Evolutionary conservation across 2,329 filamentous ascomycete genomes (phyloP).

Genomic region (Plectosphaerella cucumerina): DNA sequence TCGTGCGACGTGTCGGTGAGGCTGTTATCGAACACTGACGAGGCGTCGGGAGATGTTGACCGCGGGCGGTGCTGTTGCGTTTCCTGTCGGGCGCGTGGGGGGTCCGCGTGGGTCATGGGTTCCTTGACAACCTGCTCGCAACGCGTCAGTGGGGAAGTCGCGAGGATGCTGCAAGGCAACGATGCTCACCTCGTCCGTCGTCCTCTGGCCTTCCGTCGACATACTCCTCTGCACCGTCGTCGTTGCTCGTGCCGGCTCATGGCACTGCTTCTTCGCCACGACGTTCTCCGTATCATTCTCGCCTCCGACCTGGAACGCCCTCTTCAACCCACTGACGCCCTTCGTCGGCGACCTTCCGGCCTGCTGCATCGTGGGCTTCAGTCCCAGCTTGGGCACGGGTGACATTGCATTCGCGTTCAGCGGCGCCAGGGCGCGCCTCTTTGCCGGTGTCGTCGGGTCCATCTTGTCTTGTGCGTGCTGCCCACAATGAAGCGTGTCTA

Average conservation of each 20-base stretch:
- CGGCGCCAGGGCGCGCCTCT: constrained; percentile 44
- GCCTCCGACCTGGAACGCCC: constrained; percentile 6
- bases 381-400: constrained; percentile 22
- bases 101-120: neutral
- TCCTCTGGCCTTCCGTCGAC: too few relatives aligned
- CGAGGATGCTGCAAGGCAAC: neutral
- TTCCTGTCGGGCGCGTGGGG: neutral
- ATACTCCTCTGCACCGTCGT: too few relatives aligned
- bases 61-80: neutral
- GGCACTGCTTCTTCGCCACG: constrained; percentile 15
- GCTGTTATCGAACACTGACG: constrained; percentile 48
- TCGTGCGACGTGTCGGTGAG: constrained; percentile 40
- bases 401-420: constrained; percentile 40
- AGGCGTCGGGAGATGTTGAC: constrained; percentile 29
- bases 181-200: too few relatives aligned
- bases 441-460: constrained; percentile 31
- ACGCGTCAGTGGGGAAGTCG: neutral
- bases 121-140: neutral
- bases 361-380: constrained; percentile 6
- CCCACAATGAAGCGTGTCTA: neutral
- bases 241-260: constrained; percentile 5
- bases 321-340: constrained; percentile 9
- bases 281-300: constrained; percentile 9
- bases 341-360: neutral
- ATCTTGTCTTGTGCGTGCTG: constrained; percentile 4